These are phyloP conservation scores for Avena insularis DNA, from an alignment of 176 grass and related monocot genomes.

Conservation along the genomic window DNA sequence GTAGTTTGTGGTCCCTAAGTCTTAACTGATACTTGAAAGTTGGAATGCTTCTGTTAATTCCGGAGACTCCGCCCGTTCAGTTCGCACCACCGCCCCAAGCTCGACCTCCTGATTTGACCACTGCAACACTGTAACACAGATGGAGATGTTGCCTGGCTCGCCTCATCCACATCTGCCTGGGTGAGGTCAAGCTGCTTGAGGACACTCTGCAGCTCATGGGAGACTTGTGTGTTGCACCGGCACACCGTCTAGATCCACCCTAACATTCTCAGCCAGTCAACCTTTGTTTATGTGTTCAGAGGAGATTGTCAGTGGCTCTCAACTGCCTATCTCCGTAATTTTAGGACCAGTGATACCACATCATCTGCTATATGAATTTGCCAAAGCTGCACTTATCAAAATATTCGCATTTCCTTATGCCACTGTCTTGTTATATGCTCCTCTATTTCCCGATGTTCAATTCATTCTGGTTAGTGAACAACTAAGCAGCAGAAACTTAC, in stretches of 20 bases:
- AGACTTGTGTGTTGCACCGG: background rate
- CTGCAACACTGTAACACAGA: no score
- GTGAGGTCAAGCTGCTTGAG: no score
- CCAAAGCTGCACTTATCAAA: conserved; percentile 73
- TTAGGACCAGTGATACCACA: conserved; percentile 38
- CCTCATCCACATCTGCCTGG: no score
- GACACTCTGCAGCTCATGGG: no score
- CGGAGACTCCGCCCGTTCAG: no score
- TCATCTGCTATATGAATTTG: conserved; percentile 73
- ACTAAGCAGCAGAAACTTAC: background rate
- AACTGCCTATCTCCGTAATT: background rate
- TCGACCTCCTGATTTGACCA: no score
- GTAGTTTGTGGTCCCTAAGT: no score
- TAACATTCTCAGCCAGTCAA: background rate
- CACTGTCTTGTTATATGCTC: conserved; percentile 50
- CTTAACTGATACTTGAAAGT: no score
- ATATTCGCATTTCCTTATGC: conserved; percentile 95
- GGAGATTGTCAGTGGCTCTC: background rate
- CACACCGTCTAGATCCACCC: background rate
- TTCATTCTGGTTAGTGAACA: background rate
- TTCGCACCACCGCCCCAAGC: no score
- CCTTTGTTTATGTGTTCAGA: background rate
- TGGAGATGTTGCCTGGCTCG: no score
- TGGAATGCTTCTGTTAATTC: no score
- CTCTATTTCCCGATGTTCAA: background rate